Percentiles rank a stretch among this genome's conserved stretches.
phyloP scores from a whole-genome alignment of 2,329 filamentous ascomycete species.

The Macrophomina phaseolina region DNA sequence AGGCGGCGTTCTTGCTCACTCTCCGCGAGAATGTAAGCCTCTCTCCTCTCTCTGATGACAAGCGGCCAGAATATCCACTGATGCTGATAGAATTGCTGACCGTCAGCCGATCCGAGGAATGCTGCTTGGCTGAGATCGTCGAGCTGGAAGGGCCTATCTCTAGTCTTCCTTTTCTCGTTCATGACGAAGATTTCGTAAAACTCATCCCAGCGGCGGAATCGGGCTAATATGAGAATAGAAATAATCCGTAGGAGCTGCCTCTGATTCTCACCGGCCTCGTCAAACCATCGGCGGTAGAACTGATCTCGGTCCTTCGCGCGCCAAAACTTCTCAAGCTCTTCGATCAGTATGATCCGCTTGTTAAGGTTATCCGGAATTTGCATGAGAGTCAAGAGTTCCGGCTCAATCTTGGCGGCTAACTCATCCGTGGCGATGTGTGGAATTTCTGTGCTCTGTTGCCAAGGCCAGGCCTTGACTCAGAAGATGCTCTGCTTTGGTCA shows the following conservation, averaged over 20 bases:
- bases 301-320: neutral
- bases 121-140: neutral
- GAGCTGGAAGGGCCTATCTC: slow-evolving; percentile 3
- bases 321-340: slow-evolving; percentile 6
- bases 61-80: slow-evolving; percentile 27
- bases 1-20: neutral
- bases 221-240: slow-evolving; percentile 15
- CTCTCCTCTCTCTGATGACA: slow-evolving; percentile 16
- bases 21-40: slow-evolving; percentile 6
- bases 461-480: too few relatives aligned
- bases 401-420: too few relatives aligned
- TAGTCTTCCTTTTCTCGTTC: neutral
- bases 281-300: slow-evolving; percentile 14
- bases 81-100: neutral
- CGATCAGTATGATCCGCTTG: neutral
- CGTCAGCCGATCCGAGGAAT: slow-evolving; percentile 7
- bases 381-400: neutral
- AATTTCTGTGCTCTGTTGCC: too few relatives aligned
- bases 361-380: neutral
- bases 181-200: slow-evolving; percentile 23
- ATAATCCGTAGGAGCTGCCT: slow-evolving; percentile 12
- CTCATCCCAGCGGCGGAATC: slow-evolving; percentile 19
- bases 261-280: neutral
- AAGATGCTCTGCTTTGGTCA: too few relatives aligned
- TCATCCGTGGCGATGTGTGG: too few relatives aligned